Evolutionary conservation across 352 stramenopile genomes (phyloP), one percentile per base, ranked within the genome.

Genomic region (Pythium chondricola): DNA sequence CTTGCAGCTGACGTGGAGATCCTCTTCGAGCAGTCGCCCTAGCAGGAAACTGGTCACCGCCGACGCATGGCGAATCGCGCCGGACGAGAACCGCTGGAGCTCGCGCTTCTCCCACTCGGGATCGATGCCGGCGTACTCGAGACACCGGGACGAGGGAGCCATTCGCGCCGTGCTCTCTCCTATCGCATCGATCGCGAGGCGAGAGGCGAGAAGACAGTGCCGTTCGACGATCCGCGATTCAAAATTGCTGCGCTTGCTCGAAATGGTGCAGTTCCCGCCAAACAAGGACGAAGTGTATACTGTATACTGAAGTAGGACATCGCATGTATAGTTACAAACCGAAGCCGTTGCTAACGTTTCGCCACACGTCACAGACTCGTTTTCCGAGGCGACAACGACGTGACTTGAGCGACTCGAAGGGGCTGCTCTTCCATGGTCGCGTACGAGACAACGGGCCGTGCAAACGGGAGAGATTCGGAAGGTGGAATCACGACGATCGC

Each of bases 1-100:
- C 22, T 38, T 51, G 48, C 78, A 92, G 53, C 75, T 88, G 41
- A 81, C 52, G 36, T 84, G 72, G 56, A 88, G 48, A 64, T 88
- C 74, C 37, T 74, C 73, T 30, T 73, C 66, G 27, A 88, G 43
- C 36, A 88, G 61, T n/a, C 65, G 60, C 0, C 74, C 76, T 26
- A 88, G 72, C 2, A 90, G 62, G 40, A 42, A 63, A 24, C 55
- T 42, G 32, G 4, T 36, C 21, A 63, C 48, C 6, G 56, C 25
- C 9, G 41, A 31, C 20, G 43, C 48, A 30, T 42, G 26, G 35
- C 56, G 56, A 43, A 54, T 58, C 17, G 43, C 37, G 42, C 25
- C 39, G 17, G 7, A 18, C 13, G 56, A 46, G 43, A 63, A 63
- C 48, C 48, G 43, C 26, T 43, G 48, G n/a, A 53, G 17, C 43